phyloP scores from a whole-genome alignment of 2,329 filamentous ascomycete species.

The Pyrenophora tritici-repentis region DNA sequence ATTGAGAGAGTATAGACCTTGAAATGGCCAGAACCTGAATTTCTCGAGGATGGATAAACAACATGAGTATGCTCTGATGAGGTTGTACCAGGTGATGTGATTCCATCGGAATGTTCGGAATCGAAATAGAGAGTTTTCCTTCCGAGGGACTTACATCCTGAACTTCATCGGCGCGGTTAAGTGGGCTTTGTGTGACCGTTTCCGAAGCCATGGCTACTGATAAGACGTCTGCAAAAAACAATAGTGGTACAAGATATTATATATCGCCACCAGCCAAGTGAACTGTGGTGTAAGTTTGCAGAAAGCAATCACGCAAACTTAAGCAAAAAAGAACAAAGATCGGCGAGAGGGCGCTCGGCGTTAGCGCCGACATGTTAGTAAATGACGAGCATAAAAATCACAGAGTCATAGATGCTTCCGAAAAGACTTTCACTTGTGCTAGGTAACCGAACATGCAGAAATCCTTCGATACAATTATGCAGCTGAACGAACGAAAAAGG shows the following conservation, averaged over 20 bases:
- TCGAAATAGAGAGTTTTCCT: neutral
- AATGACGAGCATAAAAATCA: conserved; percentile 9
- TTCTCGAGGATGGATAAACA: too few relatives aligned
- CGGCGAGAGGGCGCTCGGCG: conserved; percentile 5
- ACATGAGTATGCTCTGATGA: too few relatives aligned
- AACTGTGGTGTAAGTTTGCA: neutral
- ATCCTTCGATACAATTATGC: conserved; percentile 7
- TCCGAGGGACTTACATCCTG: conserved; percentile 41
- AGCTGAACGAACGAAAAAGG: conserved; percentile 18
- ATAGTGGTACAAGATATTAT: neutral
- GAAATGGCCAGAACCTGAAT: too few relatives aligned
- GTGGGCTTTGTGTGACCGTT: conserved; percentile 20
- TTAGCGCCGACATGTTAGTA: conserved; percentile 13
- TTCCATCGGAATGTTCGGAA: conserved; percentile 15
- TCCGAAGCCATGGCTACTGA: conserved; percentile 4
- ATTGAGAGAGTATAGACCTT: too few relatives aligned
- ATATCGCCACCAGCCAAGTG: neutral
- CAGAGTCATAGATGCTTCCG: conserved; percentile 17
- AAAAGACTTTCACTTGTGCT: neutral
- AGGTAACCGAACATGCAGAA: conserved; percentile 1
- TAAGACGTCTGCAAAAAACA: too few relatives aligned
- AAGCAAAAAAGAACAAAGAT: neutral
- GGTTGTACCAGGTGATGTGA: neutral
- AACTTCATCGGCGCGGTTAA: conserved; percentile 45
- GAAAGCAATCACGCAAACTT: neutral